Base-by-base conservation (phyloP, 106 monocot species). In the Gastrodia elata region DNA sequence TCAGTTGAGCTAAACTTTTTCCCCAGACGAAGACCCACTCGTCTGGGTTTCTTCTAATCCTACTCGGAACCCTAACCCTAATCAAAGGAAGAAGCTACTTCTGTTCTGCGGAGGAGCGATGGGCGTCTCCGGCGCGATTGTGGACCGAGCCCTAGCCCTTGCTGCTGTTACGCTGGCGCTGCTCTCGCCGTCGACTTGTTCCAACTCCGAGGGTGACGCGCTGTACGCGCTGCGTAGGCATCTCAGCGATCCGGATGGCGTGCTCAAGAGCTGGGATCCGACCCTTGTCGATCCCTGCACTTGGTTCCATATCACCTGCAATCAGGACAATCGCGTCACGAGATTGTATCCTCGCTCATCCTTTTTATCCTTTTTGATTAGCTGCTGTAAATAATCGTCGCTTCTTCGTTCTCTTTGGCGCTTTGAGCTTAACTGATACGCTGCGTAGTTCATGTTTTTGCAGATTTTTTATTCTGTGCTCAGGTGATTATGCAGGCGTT, bases 261-360 rank as follows among this genome's bases (percentile, higher is more conserved):
- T 94, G 49, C 77, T 94, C 5, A 84, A 84, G 88, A 94, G 94
- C 84, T 94, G 94, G 94, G 94, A 94, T 81, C 94, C 87, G 56
- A 94, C 94, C 20, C 86, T 94, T 28, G 94, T 94, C 16, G 88
- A 87, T 73, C 94, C 94, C 4, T 94, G 94, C 69, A 94, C 94
- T 33, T 91, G 94, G 90, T 91, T 94, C 74, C 94, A 94, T 74
- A 83, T 94, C 78, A 94, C 94, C 68, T 94, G 94, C 80, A 88
- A 94, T 76, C 84, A 84, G 75, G 88, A 91, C 70, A 88, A 88
- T 52, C 91, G 84, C 68, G 94, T 94, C 77, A 91, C 94, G 32
- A 77, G 94, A 57, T 65, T 94, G 94, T 94, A 79, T 35, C 9
- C 26, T 44, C 56, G 38, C 39, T 49, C 27, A 4, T 26, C 40